These are phyloP conservation scores for Pelargonium myrrhifolium DNA, from an alignment of 441 rosid genomes.

Conservation along the genomic window DNA sequence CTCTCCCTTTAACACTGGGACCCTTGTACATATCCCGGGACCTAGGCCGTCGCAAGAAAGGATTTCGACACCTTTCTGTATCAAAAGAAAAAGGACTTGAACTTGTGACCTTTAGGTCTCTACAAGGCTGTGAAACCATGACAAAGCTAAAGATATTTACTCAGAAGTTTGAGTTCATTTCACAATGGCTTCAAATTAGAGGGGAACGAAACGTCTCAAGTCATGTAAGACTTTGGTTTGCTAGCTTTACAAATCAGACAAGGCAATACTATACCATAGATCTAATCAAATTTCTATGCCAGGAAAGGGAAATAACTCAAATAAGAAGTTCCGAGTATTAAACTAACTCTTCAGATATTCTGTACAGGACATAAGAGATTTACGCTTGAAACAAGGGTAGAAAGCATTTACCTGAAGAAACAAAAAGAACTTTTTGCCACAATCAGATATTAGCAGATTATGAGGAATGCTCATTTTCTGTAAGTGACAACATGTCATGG, in stretches of 20 bases:
- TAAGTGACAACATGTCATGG: conserved; percentile 24
- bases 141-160: too few species aligned
- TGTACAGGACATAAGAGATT: background rate
- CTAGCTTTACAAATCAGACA: background rate
- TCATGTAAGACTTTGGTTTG: background rate
- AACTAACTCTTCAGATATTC: background rate
- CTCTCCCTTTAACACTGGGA: too few species aligned
- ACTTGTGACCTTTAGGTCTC: too few species aligned
- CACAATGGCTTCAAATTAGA: background rate
- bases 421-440: conserved; percentile 30
- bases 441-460: conserved; percentile 33
- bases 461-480: conserved; percentile 24
- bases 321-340: background rate
- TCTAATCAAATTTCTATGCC: background rate
- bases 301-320: background rate
- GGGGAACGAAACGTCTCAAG: background rate
- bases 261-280: background rate
- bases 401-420: conserved; percentile 34
- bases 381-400: background rate
- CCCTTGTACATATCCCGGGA: too few species aligned
- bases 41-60: too few species aligned
- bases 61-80: too few species aligned
- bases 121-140: too few species aligned
- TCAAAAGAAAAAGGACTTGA: too few species aligned
- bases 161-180: too few species aligned